These are phyloP conservation scores for Phaffia australis DNA, from an alignment of 768 basidiomycete species.

Conservation along the genomic window DNA sequence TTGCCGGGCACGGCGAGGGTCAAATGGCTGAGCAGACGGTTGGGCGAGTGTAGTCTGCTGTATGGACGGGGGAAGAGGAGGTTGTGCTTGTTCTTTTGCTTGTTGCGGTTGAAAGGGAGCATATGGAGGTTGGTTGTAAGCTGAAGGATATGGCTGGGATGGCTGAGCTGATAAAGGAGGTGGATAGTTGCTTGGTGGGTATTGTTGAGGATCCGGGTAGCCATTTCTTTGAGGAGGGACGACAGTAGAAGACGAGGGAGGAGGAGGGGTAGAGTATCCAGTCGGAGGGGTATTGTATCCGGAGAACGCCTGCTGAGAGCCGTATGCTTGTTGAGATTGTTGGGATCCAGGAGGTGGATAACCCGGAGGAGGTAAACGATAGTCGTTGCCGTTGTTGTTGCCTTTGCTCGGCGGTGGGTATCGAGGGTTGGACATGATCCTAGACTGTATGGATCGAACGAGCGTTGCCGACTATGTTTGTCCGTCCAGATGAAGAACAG, in stretches of 20 bases:
- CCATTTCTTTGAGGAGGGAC: too few relatives aligned
- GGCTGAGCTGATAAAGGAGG: not conserved
- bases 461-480: not conserved
- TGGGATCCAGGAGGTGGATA: not conserved
- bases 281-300: constrained; percentile 1
- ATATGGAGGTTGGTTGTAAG: not conserved
- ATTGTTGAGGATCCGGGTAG: too few relatives aligned
- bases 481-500: not conserved
- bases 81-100: too few relatives aligned
- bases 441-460: not conserved
- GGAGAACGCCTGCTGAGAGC: constrained; percentile 10
- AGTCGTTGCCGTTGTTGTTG: not conserved
- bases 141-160: not conserved
- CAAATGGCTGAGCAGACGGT: too few relatives aligned
- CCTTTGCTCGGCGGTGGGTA: not conserved
- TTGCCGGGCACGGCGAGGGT: too few relatives aligned
- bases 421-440: constrained; percentile 17
- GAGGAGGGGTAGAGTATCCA: constrained; percentile 8
- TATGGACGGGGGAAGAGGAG: not conserved
- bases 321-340: not conserved
- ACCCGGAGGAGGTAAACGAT: not conserved
- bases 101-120: not conserved
- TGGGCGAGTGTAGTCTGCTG: too few relatives aligned
- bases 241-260: not conserved
- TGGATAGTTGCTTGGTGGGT: not conserved